A percentile compares a stretch with the other conserved stretches of the same genome.
Evolutionary conservation across 495 filamentous ascomycete species (phyloP).

Genomic region (Podospora appendiculata): DNA sequence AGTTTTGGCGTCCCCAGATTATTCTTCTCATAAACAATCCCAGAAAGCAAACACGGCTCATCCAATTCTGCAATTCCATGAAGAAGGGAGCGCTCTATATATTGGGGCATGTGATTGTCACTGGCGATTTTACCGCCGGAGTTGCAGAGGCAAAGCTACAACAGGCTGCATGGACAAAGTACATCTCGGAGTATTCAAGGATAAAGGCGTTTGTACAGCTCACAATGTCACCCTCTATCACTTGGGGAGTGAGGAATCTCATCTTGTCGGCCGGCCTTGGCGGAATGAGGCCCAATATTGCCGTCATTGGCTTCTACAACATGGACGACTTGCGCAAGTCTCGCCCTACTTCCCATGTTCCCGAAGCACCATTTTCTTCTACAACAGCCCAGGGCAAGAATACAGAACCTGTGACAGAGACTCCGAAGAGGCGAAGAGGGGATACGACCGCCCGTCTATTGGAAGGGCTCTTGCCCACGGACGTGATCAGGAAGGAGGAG

Average conservation of each 20-base stretch:
- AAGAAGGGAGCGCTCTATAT: constrained; percentile 86
- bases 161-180: constrained; percentile 75
- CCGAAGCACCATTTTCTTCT: constrained; percentile 20
- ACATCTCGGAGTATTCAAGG: constrained; percentile 72
- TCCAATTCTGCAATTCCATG: constrained; percentile 85
- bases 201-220: constrained; percentile 89
- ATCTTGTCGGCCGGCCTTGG: constrained; percentile 75
- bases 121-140: constrained; percentile 67
- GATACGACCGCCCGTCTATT: constrained; percentile 39
- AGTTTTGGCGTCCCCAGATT: constrained; percentile 85
- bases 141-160: constrained; percentile 77
- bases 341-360: constrained; percentile 25
- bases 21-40: constrained; percentile 78
- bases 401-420: constrained; percentile 9
- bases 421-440: constrained; percentile 26
- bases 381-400: constrained; percentile 11
- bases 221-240: constrained; percentile 69
- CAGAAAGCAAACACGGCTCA: constrained; percentile 66
- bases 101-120: constrained; percentile 80
- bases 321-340: constrained; percentile 61
- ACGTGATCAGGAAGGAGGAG: constrained; percentile 49
- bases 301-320: constrained; percentile 66
- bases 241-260: constrained; percentile 79
- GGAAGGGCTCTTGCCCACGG: constrained; percentile 49
- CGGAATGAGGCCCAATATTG: constrained; percentile 89